A percentile compares a stretch with the other conserved stretches of the same genome.
Evolutionary conservation across 2,329 filamentous ascomycete genomes (phyloP).

Genomic region (Penicillium sp.): DNA sequence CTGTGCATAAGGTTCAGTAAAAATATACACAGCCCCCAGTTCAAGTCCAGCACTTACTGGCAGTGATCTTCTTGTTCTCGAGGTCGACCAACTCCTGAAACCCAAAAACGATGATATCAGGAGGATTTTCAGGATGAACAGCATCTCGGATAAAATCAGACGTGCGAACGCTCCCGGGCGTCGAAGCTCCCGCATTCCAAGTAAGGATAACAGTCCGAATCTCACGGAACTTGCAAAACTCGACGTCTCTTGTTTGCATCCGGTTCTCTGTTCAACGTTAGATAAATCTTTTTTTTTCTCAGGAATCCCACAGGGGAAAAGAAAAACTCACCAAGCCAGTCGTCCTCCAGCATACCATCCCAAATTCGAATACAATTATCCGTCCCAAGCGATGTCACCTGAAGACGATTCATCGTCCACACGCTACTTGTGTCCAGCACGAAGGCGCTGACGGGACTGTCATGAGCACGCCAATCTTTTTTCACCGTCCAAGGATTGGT

Average conservation of each 20-base stretch:
- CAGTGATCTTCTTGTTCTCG: conserved; percentile 95
- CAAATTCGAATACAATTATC: conserved; percentile 84
- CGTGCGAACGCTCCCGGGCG: conserved; percentile 81
- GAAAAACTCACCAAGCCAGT: conserved; percentile 71
- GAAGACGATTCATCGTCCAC: conserved; percentile 80
- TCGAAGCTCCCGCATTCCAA: conserved; percentile 97
- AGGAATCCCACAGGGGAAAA: not conserved
- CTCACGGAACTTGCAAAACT: conserved; percentile 85
- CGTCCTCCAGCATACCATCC: conserved; percentile 91
- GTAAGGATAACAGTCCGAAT: conserved; percentile 81
- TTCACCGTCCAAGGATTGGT: conserved; percentile 83
- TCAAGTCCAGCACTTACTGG: conserved; percentile 60
- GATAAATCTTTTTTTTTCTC: conserved; percentile 1
- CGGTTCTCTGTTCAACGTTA: conserved; percentile 62
- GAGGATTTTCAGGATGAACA: conserved; percentile 73
- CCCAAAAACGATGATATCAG: conserved; percentile 91
- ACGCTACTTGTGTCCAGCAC: conserved; percentile 78
- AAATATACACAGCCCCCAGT: not conserved
- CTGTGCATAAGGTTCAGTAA: conserved; percentile 45
- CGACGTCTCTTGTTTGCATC: conserved; percentile 80
- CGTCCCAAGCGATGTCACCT: conserved; percentile 83
- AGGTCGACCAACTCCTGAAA: conserved; percentile 99
- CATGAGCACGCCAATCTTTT: conserved; percentile 95
- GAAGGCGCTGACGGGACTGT: conserved; percentile 77
- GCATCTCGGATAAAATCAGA: conserved; percentile 79